These are phyloP conservation scores for Lentinula guzmanii DNA, from an alignment of 768 basidiomycete genomes.

Conservation along the genomic window DNA sequence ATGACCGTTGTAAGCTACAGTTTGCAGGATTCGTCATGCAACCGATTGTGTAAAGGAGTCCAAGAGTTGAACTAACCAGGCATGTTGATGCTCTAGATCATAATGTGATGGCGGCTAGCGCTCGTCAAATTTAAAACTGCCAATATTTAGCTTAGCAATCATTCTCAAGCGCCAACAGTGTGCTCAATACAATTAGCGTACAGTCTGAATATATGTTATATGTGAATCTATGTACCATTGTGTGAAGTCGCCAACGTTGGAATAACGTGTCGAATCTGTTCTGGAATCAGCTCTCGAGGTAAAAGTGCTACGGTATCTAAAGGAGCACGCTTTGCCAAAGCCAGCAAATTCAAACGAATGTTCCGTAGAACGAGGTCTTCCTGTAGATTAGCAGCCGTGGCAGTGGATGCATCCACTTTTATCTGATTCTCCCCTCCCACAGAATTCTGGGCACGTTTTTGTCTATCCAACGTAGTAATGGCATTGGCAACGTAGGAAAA, in stretches of 20 bases:
- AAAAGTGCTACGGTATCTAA: conserved; percentile 62
- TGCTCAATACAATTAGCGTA: not conserved
- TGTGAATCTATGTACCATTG: not conserved
- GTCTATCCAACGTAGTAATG: conserved; percentile 39
- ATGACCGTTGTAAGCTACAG: not conserved
- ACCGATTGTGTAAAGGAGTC: not conserved
- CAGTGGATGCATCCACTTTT: conserved; percentile 15
- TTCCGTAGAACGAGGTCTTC: conserved; percentile 48
- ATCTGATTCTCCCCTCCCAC: conserved; percentile 13
- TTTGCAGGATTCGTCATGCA: not conserved
- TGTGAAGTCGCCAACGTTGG: conserved; percentile 30
- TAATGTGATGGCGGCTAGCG: not conserved
- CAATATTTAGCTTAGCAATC: not conserved
- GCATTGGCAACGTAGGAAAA: conserved; percentile 51
- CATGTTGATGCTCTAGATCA: conserved; percentile 2
- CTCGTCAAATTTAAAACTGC: too few relatives aligned
- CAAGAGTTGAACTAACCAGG: not conserved
- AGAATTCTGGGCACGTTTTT: conserved; percentile 12
- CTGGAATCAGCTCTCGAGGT: conserved; percentile 60
- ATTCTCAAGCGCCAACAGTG: not conserved
- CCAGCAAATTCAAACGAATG: conserved; percentile 68
- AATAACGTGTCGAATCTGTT: conserved; percentile 56
- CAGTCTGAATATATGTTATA: not conserved
- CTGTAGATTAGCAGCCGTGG: not conserved
- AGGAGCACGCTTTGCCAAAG: conserved; percentile 73